Evolutionary conservation across 169 alveolate genomes (phyloP), one percentile per base, ranked within the genome.

Genomic region (Amoebophrya sp.): DNA sequence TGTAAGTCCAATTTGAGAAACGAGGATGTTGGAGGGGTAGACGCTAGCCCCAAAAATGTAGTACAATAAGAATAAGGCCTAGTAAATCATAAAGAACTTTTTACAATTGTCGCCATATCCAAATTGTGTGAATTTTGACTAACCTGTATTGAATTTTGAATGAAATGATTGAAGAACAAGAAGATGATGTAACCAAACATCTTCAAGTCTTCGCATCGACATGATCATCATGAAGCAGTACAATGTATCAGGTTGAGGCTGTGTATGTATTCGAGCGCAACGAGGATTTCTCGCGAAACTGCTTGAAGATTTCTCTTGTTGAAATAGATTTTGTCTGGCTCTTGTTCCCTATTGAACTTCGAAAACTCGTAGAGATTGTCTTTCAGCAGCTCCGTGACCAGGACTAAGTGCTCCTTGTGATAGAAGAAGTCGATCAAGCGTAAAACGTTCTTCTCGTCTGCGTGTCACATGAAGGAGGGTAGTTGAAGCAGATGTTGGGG

Each of bases 321-420:
- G 18, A 47, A 47, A 18, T 47, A 47, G 18, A 18, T 6, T 47
- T 47, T 18, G 29, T 18, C 65, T 6, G 65, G 65, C 65, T 47
- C 29, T 18, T 47, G 65, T 54, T 92, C 93, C 53, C 93, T 53
- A 41, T 92, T 92, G 90, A 41, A 92, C 78, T 92, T 92, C 89
- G 91, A 77, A 36, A 92, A 92, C 89, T 89, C 94, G 83, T 92
- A 92, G 89, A 92, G 41, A 29, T 92, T 92, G 92, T 98, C 98
- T 91, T 96, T 96, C 89, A 97, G 96, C 90, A 97, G 95, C 94
- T 98, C 99, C 41, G 98, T 97, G 34, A 97, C 98, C 78, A 98
- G 97, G 91, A 97, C 96, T 91, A 98, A 94, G 94, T 98, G 99
- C 90, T 97, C 99, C 93, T 92, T 92, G 93, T 92, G 91, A 41